These are phyloP conservation scores for Plasmopara viticola DNA, from an alignment of 352 stramenopile genomes.

Conservation along the genomic window DNA sequence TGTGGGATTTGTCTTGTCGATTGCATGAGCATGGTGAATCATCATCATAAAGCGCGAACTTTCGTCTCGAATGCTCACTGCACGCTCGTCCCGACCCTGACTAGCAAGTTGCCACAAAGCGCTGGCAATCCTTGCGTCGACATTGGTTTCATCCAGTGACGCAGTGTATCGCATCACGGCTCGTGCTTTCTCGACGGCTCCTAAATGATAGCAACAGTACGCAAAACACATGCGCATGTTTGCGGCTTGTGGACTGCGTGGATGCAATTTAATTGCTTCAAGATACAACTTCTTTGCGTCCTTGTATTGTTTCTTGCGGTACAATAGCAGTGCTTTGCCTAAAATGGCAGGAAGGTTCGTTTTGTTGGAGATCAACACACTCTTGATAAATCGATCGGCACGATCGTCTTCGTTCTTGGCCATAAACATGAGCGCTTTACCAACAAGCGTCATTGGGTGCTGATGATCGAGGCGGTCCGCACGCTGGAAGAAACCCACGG, in stretches of 20 bases:
- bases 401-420: constrained; percentile 89
- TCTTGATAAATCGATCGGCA: constrained; percentile 88
- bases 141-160: constrained; percentile 86
- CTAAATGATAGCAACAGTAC: constrained; percentile 94
- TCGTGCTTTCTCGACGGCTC: constrained; percentile 82
- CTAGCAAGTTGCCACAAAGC: constrained; percentile 89
- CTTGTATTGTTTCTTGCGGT: constrained; percentile 84
- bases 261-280: constrained; percentile 92
- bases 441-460: constrained; percentile 85
- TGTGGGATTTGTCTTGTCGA: constrained; percentile 84
- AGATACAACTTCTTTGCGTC: constrained; percentile 91
- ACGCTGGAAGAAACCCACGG: constrained; percentile 81
- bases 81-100: constrained; percentile 63
- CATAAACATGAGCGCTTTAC: constrained; percentile 91
- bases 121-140: constrained; percentile 91
- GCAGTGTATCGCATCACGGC: constrained; percentile 81
- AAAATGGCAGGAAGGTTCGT: constrained; percentile 84
- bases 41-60: constrained; percentile 88
- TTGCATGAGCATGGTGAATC: constrained; percentile 86
- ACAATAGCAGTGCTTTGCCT: constrained; percentile 79
- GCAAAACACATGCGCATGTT: constrained; percentile 94
- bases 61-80: constrained; percentile 76
- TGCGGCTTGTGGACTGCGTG: constrained; percentile 83
- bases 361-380: constrained; percentile 85
- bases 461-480: constrained; percentile 86